Conservation (phyloP, 192 early-diverging fungal genomes). For the Obelidium mucronatum region DNA sequence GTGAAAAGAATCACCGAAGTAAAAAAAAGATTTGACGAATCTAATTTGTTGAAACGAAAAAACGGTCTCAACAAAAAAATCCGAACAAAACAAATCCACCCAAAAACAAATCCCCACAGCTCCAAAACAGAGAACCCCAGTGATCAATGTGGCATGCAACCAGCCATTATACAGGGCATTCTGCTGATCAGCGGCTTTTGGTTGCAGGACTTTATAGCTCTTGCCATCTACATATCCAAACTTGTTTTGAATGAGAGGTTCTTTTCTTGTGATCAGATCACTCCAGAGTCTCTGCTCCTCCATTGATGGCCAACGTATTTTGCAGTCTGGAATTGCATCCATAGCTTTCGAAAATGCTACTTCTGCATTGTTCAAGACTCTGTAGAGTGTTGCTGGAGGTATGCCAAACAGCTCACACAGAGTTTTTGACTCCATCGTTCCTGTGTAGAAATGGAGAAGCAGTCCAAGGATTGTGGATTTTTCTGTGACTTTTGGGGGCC, state of each 20-base stretch:
- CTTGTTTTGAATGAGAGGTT: not conserved
- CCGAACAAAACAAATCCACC: too few species aligned
- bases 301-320: constrained; percentile 14
- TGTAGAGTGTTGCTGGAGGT: constrained; percentile 8
- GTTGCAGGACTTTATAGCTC: constrained; percentile 27
- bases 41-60: too few species aligned
- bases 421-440: not conserved
- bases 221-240: constrained; percentile 34
- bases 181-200: constrained; percentile 6
- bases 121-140: constrained; percentile 9
- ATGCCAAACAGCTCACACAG: constrained; percentile 15
- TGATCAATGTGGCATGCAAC: not conserved
- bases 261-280: constrained; percentile 9
- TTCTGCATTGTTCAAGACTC: constrained; percentile 5
- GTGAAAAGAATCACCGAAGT: too few species aligned
- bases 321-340: not conserved
- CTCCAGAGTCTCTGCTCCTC: not conserved
- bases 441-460: constrained; percentile 27
- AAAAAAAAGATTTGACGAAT: too few species aligned
- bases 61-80: too few species aligned
- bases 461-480: constrained; percentile 27
- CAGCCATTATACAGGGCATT: constrained; percentile 38
- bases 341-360: not conserved
- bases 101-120: not conserved
- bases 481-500: not conserved